phyloP scores from a whole-genome alignment of 768 basidiomycete species.

The Rhodotorula paludigena region DNA sequence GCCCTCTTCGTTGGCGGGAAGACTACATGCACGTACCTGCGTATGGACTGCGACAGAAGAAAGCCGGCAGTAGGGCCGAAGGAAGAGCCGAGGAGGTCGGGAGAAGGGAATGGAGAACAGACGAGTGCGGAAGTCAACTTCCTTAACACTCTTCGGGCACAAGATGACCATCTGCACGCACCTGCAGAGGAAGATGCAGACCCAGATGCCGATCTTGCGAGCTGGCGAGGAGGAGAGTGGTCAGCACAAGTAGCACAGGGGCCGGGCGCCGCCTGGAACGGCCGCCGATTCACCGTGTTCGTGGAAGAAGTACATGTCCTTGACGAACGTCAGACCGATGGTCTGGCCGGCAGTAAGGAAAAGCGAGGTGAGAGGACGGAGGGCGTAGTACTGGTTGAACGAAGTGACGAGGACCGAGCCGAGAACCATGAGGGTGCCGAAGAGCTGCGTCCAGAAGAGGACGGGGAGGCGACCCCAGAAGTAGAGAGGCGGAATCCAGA shows the following conservation, averaged over 20 bases:
- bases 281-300: conserved; percentile 1
- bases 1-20: no score
- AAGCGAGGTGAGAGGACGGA: conserved; percentile 36
- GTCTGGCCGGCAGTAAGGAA: conserved; percentile 34
- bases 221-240: background rate
- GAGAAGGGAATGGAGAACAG: background rate
- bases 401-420: conserved; percentile 26
- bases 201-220: conserved; percentile 34
- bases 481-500: conserved; percentile 34
- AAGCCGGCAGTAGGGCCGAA: no score
- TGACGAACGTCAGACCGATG: conserved; percentile 29
- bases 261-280: background rate
- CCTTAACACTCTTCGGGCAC: no score
- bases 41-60: no score
- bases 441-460: conserved; percentile 39
- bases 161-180: no score
- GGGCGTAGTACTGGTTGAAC: conserved; percentile 32
- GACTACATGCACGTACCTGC: no score
- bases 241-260: background rate
- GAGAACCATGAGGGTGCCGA: conserved; percentile 37
- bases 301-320: conserved; percentile 36
- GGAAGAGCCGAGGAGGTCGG: no score
- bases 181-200: conserved; percentile 26
- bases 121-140: conserved; percentile 21
- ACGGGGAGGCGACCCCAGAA: conserved; percentile 37